Evolutionary conservation across 129 eudicot genomes (phyloP), one percentile per base, ranked within the genome.

Genomic region (Arctium lappa): DNA sequence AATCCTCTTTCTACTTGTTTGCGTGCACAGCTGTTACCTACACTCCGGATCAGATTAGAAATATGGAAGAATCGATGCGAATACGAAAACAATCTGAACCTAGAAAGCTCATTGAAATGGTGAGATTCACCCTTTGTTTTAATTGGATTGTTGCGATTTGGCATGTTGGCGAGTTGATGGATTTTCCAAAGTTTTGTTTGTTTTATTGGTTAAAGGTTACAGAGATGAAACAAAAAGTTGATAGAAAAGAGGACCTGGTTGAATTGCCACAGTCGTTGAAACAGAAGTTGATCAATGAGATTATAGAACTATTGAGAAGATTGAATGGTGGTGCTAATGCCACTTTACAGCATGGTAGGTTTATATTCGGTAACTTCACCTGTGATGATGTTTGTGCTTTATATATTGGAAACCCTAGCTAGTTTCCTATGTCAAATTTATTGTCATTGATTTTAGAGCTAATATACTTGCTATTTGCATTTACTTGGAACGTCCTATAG

Each of bases 41-140:
- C 85, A 86, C 92, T 8, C 88, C 92, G 33, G 91, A 89, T 81
- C 98, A 96, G 81, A 87, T 91, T 74, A 90, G 63, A 85, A 93
- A 73, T 76, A 96, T 93, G 98, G 97, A 96, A 92, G 99, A 96
- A 65, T 88, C 98, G 8, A 91, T 87, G 86, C 81, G 81, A 72
- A 90, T 96, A 80, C 88, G 98, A 8, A 93, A 87, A 80, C 90
- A 85, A 73, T 84, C 94, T 46, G 92, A 93, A 87, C 99, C 99
- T 65, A 78, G 79, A 69, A 90, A 91, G 70, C 98, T 96, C 75
- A 86, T 96, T 77, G 83, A 88, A 85, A 71, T 85, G 85, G 99
- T 96, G 80, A 91, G 90, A 22, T 27, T 72, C 56, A 10, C 42
- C 74, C 29, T 34, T 7, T 65, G 65, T 33, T 12, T 74, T 8